Evolutionary conservation across 106 monocot genomes (phyloP), one percentile per base, ranked within the genome.

Genomic region (Triglochin maritima): DNA sequence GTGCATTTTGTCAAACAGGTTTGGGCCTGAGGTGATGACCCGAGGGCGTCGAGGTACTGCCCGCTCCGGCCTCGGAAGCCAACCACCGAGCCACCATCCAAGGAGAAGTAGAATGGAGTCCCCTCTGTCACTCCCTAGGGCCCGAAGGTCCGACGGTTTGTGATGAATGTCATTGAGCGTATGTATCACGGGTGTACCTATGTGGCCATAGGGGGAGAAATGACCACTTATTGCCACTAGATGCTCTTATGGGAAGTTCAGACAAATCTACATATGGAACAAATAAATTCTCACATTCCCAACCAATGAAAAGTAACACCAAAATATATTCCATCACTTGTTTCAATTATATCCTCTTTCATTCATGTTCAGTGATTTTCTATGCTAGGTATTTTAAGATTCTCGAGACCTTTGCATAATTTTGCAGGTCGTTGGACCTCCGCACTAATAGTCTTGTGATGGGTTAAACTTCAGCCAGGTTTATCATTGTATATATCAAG

Each of bases 21-120:
- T 72, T 8, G 9, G 56, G 9, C 46, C 12, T 3, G 68, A 62
- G 1, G 67, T 13, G n/a, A 79, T 17, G 17, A 63, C 13, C 79
- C 74, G n/a, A 79, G 63, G 9, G 79, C 68, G 44, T 79, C 73
- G 13, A 79, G 74, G 41, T 73, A 59, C 62, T 65, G 51, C 9
- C 78, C 72, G 13, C 74, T 59, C 46, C 69, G 50, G 15, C 73
- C 69, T 6, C 12, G 49, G 51, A 79, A 79, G 2, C 79, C 79
- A 7, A 74, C 59, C 12, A 79, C 68, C 46, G 50, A 46, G 47
- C 69, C 68, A 4, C 74, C 74, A 7, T 74, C 74, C 57, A 69
- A 49, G 4, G 64, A 59, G 9, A 73, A 63, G 9, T 44, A 17
- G 65, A 69, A 79, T 4, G 69, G 64, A 3, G 62, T 61, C 5